Evolutionary conservation across 2,329 filamentous ascomycete genomes (phyloP).

Genomic region (Talaromyces sp.): DNA sequence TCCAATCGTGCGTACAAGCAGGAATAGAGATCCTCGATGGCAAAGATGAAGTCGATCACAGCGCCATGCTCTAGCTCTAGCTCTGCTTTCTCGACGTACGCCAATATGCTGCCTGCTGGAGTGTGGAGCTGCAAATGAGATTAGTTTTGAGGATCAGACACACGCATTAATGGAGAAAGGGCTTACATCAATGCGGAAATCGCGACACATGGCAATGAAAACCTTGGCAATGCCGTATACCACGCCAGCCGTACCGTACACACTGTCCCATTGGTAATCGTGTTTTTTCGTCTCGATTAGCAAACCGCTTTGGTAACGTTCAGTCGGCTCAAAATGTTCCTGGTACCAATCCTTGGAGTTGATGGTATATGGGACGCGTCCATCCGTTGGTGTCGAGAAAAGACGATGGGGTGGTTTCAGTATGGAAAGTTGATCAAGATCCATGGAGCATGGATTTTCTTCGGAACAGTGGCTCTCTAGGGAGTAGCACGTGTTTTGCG

Average conservation of each 20-base stretch:
- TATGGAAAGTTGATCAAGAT: not conserved
- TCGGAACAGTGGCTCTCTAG: not conserved
- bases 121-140: conserved; percentile 27
- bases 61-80: conserved; percentile 24
- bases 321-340: conserved; percentile 13
- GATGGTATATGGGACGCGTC: conserved; percentile 28
- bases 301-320: conserved; percentile 15
- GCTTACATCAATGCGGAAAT: conserved; percentile 33
- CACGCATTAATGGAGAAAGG: not conserved
- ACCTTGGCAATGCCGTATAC: conserved; percentile 36
- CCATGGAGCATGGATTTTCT: not conserved
- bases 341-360: conserved; percentile 28
- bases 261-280: conserved; percentile 22
- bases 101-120: conserved; percentile 24
- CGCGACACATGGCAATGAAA: conserved; percentile 26
- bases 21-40: conserved; percentile 34
- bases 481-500: not conserved
- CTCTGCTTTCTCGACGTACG: conserved; percentile 30
- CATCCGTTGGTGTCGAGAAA: conserved; percentile 11
- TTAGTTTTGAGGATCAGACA: conserved; percentile 10
- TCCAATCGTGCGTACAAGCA: conserved; percentile 32
- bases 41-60: conserved; percentile 28
- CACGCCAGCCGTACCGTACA: conserved; percentile 28
- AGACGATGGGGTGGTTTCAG: not conserved
- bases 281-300: conserved; percentile 18